Conservation (phyloP, 441 rosid genomes). For the Biscutella laevigata region DNA sequence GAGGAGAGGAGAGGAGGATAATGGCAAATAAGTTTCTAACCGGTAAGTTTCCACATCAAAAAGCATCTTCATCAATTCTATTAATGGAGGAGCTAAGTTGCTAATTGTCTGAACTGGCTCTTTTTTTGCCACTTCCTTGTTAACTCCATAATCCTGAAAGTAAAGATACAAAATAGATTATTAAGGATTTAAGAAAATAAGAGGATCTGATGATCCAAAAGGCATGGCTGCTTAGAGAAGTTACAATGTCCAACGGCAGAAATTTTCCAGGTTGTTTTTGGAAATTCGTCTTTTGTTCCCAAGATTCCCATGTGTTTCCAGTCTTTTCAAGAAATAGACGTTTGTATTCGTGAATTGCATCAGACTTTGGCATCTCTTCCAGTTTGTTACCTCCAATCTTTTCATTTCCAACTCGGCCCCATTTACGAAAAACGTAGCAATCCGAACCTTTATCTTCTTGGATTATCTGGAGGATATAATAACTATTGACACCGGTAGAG, state of each 20-base stretch:
- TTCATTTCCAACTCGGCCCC: conserved; percentile 93
- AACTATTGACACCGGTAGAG: conserved; percentile 90
- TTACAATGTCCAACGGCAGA: conserved; percentile 85
- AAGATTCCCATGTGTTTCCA: conserved; percentile 82
- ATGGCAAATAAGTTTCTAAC: conserved; percentile 25
- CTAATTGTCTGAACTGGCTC: conserved; percentile 36
- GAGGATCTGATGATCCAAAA: background rate
- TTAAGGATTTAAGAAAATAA: conserved; percentile 1
- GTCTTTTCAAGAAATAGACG: conserved; percentile 85
- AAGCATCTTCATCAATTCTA: conserved; percentile 79
- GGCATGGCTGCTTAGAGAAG: conserved; percentile 4
- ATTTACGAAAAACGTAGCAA: conserved; percentile 77
- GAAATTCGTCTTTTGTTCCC: conserved; percentile 77
- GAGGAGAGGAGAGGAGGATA: background rate
- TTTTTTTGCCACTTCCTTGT: conserved; percentile 46
- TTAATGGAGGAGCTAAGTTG: conserved; percentile 57
- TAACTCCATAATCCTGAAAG: conserved; percentile 84
- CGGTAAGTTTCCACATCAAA: conserved; percentile 90
- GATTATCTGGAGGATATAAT: conserved; percentile 85
- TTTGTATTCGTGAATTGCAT: conserved; percentile 68
- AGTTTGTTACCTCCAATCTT: conserved; percentile 75
- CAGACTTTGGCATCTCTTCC: conserved; percentile 67
- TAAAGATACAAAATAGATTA: background rate
- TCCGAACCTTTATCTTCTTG: conserved; percentile 77
- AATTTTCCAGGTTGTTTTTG: conserved; percentile 80